These are phyloP conservation scores for Candida glucosophila DNA, from an alignment of 1,139 yeast species.

Conservation along the genomic window DNA sequence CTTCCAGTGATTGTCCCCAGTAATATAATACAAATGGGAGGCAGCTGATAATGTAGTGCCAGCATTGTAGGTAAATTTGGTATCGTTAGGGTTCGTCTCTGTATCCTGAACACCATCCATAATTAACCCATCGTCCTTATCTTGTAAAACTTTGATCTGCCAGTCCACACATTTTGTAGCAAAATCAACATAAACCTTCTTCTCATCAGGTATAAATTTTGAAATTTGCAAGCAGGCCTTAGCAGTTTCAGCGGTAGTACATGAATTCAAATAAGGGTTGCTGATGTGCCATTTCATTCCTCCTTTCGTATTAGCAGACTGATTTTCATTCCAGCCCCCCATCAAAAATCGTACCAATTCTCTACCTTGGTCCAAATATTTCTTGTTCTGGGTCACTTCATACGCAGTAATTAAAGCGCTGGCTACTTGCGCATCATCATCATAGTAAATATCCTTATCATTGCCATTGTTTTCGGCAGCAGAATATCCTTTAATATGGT, in stretches of 20 bases:
- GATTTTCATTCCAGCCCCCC: slow-evolving; percentile 55
- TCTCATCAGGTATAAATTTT: slow-evolving; percentile 41
- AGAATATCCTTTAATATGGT: slow-evolving; percentile 42
- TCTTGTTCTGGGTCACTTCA: slow-evolving; percentile 54
- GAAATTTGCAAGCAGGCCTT: slow-evolving; percentile 56
- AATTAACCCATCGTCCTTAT: slow-evolving; percentile 47
- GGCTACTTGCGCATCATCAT: slow-evolving; percentile 72
- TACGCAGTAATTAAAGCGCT: slow-evolving; percentile 60
- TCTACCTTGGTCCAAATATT: slow-evolving; percentile 47
- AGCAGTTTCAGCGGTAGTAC: slow-evolving; percentile 69
- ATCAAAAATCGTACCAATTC: slow-evolving; percentile 54
- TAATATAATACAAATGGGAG: slow-evolving; percentile 41
- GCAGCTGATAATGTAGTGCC: slow-evolving; percentile 59
- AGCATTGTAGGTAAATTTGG: slow-evolving; percentile 64
- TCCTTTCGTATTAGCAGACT: slow-evolving; percentile 37
- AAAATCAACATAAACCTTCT: slow-evolving; percentile 37
- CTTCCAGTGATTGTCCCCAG: slow-evolving; percentile 48
- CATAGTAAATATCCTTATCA: slow-evolving; percentile 61
- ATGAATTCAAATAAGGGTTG: slow-evolving; percentile 53
- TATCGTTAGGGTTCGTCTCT: slow-evolving; percentile 34
- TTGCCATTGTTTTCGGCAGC: slow-evolving; percentile 51
- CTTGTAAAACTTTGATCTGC: slow-evolving; percentile 45
- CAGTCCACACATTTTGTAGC: slow-evolving; percentile 49
- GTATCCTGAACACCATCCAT: slow-evolving; percentile 55
- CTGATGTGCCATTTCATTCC: slow-evolving; percentile 64